Evolutionary conservation across 2,329 filamentous ascomycete genomes (phyloP).

Genomic region (Fusarium denticulatum): DNA sequence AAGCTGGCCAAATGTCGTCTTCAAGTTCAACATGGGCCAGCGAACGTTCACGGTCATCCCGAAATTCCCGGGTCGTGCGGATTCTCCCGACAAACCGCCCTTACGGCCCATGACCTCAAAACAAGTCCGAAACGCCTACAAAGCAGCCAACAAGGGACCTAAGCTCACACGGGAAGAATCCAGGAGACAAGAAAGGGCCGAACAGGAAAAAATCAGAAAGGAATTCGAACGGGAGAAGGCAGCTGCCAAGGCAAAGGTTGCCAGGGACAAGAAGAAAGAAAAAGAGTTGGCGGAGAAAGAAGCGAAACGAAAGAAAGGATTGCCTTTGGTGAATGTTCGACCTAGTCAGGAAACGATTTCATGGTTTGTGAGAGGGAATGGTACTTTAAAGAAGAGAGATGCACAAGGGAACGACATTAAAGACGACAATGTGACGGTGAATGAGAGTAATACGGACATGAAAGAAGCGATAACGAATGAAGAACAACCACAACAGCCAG

Average conservation of each 20-base stretch:
- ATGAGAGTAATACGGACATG: not conserved
- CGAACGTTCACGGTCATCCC: slow-evolving; percentile 59
- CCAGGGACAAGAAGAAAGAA: slow-evolving; percentile 65
- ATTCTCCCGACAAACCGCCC: slow-evolving; percentile 30
- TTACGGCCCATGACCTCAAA: slow-evolving; percentile 55
- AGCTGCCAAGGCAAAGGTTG: slow-evolving; percentile 58
- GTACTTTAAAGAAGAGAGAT: slow-evolving; percentile 46
- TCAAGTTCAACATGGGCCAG: slow-evolving; percentile 49
- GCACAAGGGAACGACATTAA: slow-evolving; percentile 30
- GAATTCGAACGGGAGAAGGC: slow-evolving; percentile 62
- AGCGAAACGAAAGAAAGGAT: slow-evolving; percentile 61
- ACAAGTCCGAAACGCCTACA: slow-evolving; percentile 53
- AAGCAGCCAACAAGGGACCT: slow-evolving; percentile 47
- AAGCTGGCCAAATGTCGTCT: slow-evolving; percentile 28
- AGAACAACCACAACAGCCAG: not conserved
- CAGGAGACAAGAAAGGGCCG: slow-evolving; percentile 53
- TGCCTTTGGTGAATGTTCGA: slow-evolving; percentile 64
- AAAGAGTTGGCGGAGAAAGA: slow-evolving; percentile 61
- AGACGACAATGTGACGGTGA: slow-evolving; percentile 1
- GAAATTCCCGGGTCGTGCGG: slow-evolving; percentile 38
- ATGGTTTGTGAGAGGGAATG: slow-evolving; percentile 58
- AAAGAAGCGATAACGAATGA: not conserved
- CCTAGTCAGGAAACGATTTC: slow-evolving; percentile 68
- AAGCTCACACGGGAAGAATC: slow-evolving; percentile 54
- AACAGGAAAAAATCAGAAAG: slow-evolving; percentile 65